Conservation (phyloP, 805 yeast species). For the Wickerhamiella occidentalis region DNA sequence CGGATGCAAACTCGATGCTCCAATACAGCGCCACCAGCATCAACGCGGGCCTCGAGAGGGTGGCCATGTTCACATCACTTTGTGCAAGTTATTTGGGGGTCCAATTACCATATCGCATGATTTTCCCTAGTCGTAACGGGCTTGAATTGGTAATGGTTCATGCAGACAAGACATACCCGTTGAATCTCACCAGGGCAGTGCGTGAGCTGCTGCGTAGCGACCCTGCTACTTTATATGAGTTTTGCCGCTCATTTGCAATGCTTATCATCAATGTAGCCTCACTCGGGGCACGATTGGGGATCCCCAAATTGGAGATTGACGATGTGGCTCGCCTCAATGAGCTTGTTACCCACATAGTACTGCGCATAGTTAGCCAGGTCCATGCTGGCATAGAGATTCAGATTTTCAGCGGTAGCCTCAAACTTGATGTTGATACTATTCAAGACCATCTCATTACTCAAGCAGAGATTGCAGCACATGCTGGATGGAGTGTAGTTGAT, state of each 20-base stretch:
- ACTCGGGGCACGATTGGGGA: slow-evolving; percentile 23
- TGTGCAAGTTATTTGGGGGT: slow-evolving; percentile 26
- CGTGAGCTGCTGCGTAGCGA: slow-evolving; percentile 23
- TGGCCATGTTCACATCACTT: slow-evolving; percentile 24
- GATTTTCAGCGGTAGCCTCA: slow-evolving; percentile 16
- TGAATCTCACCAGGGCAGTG: slow-evolving; percentile 17
- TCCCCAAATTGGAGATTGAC: slow-evolving; percentile 18
- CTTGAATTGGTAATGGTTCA: slow-evolving; percentile 14
- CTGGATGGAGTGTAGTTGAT: slow-evolving; percentile 24
- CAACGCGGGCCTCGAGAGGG: slow-evolving; percentile 27
- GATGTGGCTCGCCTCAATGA: slow-evolving; percentile 22
- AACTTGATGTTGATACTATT: slow-evolving; percentile 19
- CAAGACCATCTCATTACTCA: slow-evolving; percentile 22
- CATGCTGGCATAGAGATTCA: slow-evolving; percentile 19
- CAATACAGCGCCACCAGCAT: slow-evolving; percentile 24
- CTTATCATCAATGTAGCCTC: slow-evolving; percentile 24
- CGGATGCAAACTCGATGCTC: slow-evolving; percentile 24
- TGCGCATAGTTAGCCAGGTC: slow-evolving; percentile 19
- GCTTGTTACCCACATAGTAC: slow-evolving; percentile 25
- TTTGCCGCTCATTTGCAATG: slow-evolving; percentile 27
- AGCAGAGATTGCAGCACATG: slow-evolving; percentile 25
- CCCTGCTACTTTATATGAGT: slow-evolving; percentile 24
- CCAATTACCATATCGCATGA: slow-evolving; percentile 24
- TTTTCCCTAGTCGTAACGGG: slow-evolving; percentile 21
- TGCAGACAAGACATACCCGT: slow-evolving; percentile 5